phyloP scores from a whole-genome alignment of 202 grass and related monocot species.

The Cymbopogon flexuosus region DNA sequence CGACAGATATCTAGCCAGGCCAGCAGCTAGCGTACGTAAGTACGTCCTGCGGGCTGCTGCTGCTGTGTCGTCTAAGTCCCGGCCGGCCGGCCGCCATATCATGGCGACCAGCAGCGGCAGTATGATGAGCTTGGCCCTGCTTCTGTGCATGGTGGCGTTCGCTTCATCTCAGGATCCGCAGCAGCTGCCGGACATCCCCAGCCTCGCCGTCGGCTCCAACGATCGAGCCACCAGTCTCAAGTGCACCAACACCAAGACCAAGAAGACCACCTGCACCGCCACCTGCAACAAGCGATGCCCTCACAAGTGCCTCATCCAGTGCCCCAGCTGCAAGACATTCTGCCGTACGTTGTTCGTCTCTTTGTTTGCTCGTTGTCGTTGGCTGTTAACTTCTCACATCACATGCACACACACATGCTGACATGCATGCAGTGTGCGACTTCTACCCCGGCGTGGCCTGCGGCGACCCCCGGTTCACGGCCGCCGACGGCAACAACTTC shows the following conservation, averaged over 20 bases:
- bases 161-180: not conserved
- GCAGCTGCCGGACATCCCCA: no score
- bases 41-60: no score
- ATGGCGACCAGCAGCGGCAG: no score
- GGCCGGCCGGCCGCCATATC: no score
- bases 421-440: constrained; percentile 20
- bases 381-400: no score
- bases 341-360: constrained; percentile 17
- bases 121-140: not conserved
- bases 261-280: constrained; percentile 23
- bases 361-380: no score
- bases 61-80: no score
- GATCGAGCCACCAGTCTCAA: not conserved
- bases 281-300: constrained; percentile 26
- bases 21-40: no score
- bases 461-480: not conserved
- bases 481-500: not conserved
- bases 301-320: constrained; percentile 30
- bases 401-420: no score
- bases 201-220: not conserved
- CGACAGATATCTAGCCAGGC: no score
- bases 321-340: constrained; percentile 39
- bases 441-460: constrained; percentile 23
- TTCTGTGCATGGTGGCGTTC: not conserved
- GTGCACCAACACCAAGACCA: constrained; percentile 13